Evolutionary conservation across 2,329 filamentous ascomycete genomes (phyloP).

Genomic region (Pyrenophora teres): DNA sequence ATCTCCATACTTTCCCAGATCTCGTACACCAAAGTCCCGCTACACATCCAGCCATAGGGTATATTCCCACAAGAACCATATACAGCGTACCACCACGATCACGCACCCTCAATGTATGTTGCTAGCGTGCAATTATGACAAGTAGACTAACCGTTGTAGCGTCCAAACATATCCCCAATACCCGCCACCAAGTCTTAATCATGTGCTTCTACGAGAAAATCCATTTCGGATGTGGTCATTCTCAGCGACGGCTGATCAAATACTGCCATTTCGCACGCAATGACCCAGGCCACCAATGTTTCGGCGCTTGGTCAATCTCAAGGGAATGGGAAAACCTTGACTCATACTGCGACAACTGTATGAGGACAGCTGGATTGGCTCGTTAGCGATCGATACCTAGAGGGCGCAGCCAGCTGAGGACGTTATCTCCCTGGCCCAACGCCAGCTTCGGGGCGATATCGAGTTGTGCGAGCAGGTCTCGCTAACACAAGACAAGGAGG

Average conservation of each 20-base stretch:
- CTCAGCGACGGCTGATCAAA: conserved; percentile 62
- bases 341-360: conserved; percentile 10
- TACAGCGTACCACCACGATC: background rate
- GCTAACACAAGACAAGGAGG: too few relatives aligned
- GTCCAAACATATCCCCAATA: background rate
- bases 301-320: conserved; percentile 66
- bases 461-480: background rate
- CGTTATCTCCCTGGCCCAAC: background rate
- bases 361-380: background rate
- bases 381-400: background rate
- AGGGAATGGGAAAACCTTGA: conserved; percentile 61
- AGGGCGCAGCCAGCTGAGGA: background rate
- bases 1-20: conserved; percentile 9
- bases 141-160: conserved; percentile 1
- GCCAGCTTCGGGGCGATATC: background rate
- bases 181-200: background rate
- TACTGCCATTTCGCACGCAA: conserved; percentile 78
- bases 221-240: conserved; percentile 68
- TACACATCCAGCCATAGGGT: background rate
- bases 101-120: conserved; percentile 1
- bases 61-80: background rate
- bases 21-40: background rate
- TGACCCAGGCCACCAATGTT: conserved; percentile 71
- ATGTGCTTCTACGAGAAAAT: conserved; percentile 78
- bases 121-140: background rate